These are phyloP conservation scores for Plantago lanceolata DNA, from an alignment of 305 asterid genomes.

Conservation along the genomic window DNA sequence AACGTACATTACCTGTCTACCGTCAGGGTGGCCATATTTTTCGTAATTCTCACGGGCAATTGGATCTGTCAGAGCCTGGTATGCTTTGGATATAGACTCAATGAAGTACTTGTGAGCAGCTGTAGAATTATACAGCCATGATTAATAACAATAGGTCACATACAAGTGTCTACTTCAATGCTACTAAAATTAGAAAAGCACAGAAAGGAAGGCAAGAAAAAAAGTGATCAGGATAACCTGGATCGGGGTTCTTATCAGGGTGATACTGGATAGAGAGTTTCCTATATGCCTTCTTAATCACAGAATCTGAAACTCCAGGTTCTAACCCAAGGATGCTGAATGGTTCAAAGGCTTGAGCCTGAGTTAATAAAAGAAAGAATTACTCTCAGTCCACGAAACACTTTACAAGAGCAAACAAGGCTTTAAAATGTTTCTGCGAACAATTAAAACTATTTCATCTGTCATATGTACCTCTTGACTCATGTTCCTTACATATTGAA, in stretches of 20 bases:
- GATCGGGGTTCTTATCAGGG: conserved; percentile 99
- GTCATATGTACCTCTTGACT: conserved; percentile 57
- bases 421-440: neutral
- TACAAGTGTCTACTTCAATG: conserved; percentile 8
- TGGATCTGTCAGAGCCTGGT: conserved; percentile 98
- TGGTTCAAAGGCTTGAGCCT: conserved; percentile 89
- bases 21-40: conserved; percentile 99
- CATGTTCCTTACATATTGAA: conserved; percentile 53
- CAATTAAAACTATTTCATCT: neutral
- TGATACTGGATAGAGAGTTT: conserved; percentile 94
- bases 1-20: conserved; percentile 75
- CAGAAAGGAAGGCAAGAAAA: conserved; percentile 13
- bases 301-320: conserved; percentile 79
- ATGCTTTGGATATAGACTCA: conserved; percentile 89
- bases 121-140: conserved; percentile 32
- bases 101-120: conserved; percentile 90
- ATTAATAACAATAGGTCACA: conserved; percentile 11
- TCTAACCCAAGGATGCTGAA: conserved; percentile 91
- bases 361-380: conserved; percentile 22
- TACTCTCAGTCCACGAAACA: neutral
- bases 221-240: conserved; percentile 46
- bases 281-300: conserved; percentile 93
- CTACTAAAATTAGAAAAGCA: conserved; percentile 14
- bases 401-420: neutral
- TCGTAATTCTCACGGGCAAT: conserved; percentile 88